Conservation (phyloP, 1,284 basidiomycete species). For the Mycena sp. region DNA sequence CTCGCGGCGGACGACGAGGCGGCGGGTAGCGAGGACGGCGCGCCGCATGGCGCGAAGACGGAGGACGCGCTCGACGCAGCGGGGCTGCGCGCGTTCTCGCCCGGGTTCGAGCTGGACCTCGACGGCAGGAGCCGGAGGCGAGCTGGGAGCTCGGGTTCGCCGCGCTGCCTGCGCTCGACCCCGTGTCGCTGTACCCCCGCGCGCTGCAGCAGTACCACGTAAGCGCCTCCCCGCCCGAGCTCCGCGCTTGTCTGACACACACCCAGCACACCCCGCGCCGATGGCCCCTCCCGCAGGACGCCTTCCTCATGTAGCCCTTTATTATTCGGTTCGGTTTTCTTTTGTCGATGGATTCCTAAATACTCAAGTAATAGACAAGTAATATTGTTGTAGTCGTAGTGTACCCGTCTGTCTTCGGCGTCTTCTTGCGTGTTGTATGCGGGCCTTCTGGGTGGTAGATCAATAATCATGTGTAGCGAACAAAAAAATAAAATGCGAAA, state of each 20-base stretch:
- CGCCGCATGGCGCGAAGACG: background rate
- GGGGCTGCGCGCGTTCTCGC: conserved; percentile 29
- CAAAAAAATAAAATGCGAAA: conserved; percentile 1
- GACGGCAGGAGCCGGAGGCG: conserved; percentile 10
- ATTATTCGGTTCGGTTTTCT: background rate
- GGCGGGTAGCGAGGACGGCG: background rate
- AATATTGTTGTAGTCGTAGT: conserved; percentile 16
- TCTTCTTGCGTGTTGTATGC: background rate
- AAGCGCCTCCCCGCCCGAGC: background rate
- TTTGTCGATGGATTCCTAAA: background rate
- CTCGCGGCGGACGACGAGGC: conserved; percentile 24
- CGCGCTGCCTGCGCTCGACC: conserved; percentile 16
- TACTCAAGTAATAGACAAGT: conserved; percentile 21
- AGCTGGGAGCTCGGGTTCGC: conserved; percentile 28
- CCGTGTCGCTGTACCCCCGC: conserved; percentile 22
- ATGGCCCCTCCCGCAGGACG: conserved; percentile 12
- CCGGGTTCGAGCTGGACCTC: conserved; percentile 26
- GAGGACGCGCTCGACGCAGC: background rate
- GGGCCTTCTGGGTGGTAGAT: background rate
- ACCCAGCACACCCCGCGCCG: conserved; percentile 8
- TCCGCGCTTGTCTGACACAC: background rate
- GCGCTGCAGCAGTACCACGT: conserved; percentile 14
- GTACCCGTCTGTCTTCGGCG: background rate
- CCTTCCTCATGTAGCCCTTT: conserved; percentile 15
- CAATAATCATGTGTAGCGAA: conserved; percentile 17